Evolutionary conservation across 768 basidiomycete species (phyloP), one percentile per base, ranked within the genome.

Genomic region (Leccinum longicurvipes): DNA sequence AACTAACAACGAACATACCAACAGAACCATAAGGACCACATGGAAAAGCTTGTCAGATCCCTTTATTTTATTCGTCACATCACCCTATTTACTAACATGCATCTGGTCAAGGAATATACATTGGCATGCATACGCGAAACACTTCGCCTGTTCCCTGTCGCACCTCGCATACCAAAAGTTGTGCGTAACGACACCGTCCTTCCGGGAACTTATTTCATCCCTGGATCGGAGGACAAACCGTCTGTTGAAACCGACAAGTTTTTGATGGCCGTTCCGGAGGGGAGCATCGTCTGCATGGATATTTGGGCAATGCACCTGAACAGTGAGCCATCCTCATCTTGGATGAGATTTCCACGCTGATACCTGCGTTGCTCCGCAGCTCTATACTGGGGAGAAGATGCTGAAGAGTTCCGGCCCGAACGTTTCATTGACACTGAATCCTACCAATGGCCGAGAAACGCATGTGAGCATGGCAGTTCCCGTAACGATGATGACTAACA

Each of bases 361-460:
- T 14, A 45, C 45, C 21, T 1, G 9, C 32, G 47, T 8, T 7
- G 3, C 7, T 1, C 11, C n/a, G 8, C 45, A 82, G 81, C 77
- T 3, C 65, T 79, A 17, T 72, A 78, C 46, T 82, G 81, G 81
- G 81, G 81, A 6, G 63, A 71, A 12, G 79, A 82, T 51, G 70
- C 54, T 0, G 64, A 56, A 10, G 72, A 74, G 19, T 82, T 80
- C 70, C 79, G 67, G 46, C 80, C 80, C 0, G 77, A 78, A 45
- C 74, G 78, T 0, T 82, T 82, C 62, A 70, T 82, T 25, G 80
- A 82, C 50, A 80, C 77, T 0, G 73, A 73, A 6, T 66, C 72
- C 1, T 81, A 82, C 53, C 71, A 72, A n/a, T 44, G 42, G 42
- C 42, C 42, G 21, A 44, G 42, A 44, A 12, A 19, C 14, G 42